phyloP scores from a whole-genome alignment of 169 alveolate species.

The Plasmodium fragile region DNA sequence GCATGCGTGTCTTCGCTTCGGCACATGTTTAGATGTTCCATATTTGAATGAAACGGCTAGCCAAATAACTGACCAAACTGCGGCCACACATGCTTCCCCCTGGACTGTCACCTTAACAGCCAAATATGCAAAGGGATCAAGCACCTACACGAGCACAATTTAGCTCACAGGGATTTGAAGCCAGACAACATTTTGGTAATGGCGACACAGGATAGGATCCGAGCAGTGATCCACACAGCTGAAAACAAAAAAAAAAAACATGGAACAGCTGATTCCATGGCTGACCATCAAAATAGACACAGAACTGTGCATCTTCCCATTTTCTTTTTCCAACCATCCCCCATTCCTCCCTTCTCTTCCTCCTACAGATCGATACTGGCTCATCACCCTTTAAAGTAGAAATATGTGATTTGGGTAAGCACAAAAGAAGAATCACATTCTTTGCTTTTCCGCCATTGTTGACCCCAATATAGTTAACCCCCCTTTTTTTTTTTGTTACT shows the following conservation, averaged over 20 bases:
- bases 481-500: slow-evolving; percentile 10
- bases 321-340: neutral
- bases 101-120: slow-evolving; percentile 36
- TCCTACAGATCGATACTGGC: slow-evolving; percentile 78
- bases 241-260: neutral
- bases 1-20: neutral
- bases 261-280: neutral
- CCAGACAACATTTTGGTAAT: slow-evolving; percentile 85
- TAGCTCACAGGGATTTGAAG: slow-evolving; percentile 84
- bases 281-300: neutral
- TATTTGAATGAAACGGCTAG: neutral
- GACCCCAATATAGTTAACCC: neutral
- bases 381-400: slow-evolving; percentile 73
- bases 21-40: neutral
- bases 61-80: neutral
- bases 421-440: neutral
- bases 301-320: neutral
- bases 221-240: neutral
- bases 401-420: slow-evolving; percentile 83
- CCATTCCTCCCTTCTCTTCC: neutral
- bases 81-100: neutral
- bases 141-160: slow-evolving; percentile 79
- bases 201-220: neutral
- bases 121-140: slow-evolving; percentile 80
- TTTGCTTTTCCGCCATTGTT: neutral